A percentile compares a stretch with the other conserved stretches of the same genome.
These are phyloP conservation scores for Apiotrichum montevideense DNA, from an alignment of 1,284 basidiomycete genomes.

Conservation along the genomic window DNA sequence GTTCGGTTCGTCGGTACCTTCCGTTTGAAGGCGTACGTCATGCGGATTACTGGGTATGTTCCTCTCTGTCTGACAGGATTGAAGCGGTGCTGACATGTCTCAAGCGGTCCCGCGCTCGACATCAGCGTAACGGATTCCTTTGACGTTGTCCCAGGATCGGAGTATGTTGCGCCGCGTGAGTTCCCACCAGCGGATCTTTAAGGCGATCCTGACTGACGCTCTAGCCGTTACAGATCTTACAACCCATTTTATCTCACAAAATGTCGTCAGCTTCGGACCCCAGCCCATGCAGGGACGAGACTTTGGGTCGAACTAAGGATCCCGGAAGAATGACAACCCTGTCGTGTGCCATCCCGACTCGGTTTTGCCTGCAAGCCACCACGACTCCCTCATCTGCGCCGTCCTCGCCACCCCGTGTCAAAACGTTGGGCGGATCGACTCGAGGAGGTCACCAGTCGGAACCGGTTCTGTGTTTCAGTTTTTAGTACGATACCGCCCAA, in stretches of 20 bases:
- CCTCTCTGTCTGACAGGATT: background rate
- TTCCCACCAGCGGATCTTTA: constrained; percentile 13
- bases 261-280: constrained; percentile 12
- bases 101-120: constrained; percentile 50
- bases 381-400: no score
- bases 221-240: constrained; percentile 35
- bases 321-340: background rate
- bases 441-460: no score
- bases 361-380: no score
- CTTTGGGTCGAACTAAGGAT: background rate
- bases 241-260: constrained; percentile 35
- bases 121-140: constrained; percentile 64
- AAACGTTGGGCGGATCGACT: no score
- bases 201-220: background rate
- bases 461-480: no score
- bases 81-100: background rate
- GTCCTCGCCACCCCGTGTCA: no score
- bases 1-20: constrained; percentile 69
- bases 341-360: no score
- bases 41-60: constrained; percentile 70
- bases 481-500: no score
- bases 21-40: constrained; percentile 64
- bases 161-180: constrained; percentile 74
- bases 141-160: constrained; percentile 62
- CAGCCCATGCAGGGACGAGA: background rate